Evolutionary conservation across 73 alveolate genomes (phyloP).

Genomic region (Durusdinium trenchii): DNA sequence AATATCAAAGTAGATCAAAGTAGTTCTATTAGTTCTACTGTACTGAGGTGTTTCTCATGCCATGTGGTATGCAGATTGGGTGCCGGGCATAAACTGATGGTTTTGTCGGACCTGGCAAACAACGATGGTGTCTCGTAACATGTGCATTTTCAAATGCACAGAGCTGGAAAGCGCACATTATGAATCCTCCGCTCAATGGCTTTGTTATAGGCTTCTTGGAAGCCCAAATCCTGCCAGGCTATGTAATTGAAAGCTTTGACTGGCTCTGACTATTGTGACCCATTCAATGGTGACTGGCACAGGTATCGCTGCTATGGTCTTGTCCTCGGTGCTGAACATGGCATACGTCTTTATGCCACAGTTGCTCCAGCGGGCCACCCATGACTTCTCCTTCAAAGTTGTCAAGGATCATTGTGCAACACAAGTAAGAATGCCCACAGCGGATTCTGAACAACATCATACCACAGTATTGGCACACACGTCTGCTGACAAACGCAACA

Average conservation of each 20-base stretch:
- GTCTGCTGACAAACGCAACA: no score
- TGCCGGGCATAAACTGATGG: conserved; percentile 58
- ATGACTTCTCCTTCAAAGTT: conserved; percentile 33
- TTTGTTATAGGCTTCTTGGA: conserved; percentile 57
- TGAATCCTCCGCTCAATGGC: conserved; percentile 48
- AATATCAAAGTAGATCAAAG: not conserved
- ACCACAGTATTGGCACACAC: no score
- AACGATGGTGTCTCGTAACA: not conserved
- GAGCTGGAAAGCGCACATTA: conserved; percentile 27
- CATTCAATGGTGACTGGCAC: no score
- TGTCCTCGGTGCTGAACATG: conserved; percentile 91
- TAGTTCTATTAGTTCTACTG: not conserved
- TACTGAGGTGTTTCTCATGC: not conserved
- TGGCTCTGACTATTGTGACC: no score
- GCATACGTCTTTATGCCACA: conserved; percentile 85
- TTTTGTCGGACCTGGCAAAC: conserved; percentile 66
- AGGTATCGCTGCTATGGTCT: no score
- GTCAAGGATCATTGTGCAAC: not conserved
- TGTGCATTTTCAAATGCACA: no score
- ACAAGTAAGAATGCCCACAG: not conserved
- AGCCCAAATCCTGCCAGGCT: conserved; percentile 64
- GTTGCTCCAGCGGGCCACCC: conserved; percentile 95
- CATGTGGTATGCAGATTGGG: not conserved
- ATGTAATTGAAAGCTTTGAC: no score
- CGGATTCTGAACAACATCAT: no score